Evolutionary conservation across 2,329 filamentous ascomycete species (phyloP), one percentile per base, ranked within the genome.

Genomic region (Moelleriella libera): DNA sequence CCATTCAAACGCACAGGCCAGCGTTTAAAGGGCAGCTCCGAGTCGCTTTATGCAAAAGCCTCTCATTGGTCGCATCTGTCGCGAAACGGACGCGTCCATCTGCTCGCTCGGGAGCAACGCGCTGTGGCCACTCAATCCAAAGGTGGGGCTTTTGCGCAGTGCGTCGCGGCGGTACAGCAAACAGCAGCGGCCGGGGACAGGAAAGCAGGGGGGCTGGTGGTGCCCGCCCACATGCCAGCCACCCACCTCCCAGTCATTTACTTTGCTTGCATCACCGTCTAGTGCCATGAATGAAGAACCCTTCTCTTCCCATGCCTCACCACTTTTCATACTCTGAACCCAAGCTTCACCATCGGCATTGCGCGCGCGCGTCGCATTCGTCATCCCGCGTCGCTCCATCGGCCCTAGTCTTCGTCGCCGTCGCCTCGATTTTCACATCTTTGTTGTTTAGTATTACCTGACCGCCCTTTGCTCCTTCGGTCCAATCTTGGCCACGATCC

Each of bases 81-180:
- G 54, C 60, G 60, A 62, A 57, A 57, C 41, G 30, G 50, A 59
- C 60, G 60, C 60, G 60, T 51, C 41, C 42, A 34, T 11, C n/a
- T 28, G 9, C 28, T 30, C 34, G 10, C 21, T 21, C 21, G 3
- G 3, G 21, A 21, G 21, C 21, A 21, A 21, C 21, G 21, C 21
- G 21, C 21, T 21, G 21, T 21, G 21, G 21, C 21, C 21, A 21
- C 21, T 21, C 3, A 21, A 21, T 21, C 21, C 21, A 3, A 21
- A 21, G 21, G 21, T 21, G 21, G 21, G 21, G 12, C 41, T 12
- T 11, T 42, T 11, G 41, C 7, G 41, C 10, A 21, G 41, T 42
- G 14, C 14, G 21, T 29, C 4, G 8, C 11, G 11, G 6, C 14
- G 14, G 44, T 34, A 44, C 32, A 21, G 29, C 46, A 42, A 37